These are phyloP conservation scores for Farysia itapuensis DNA, from an alignment of 1,284 basidiomycete genomes.

Conservation along the genomic window DNA sequence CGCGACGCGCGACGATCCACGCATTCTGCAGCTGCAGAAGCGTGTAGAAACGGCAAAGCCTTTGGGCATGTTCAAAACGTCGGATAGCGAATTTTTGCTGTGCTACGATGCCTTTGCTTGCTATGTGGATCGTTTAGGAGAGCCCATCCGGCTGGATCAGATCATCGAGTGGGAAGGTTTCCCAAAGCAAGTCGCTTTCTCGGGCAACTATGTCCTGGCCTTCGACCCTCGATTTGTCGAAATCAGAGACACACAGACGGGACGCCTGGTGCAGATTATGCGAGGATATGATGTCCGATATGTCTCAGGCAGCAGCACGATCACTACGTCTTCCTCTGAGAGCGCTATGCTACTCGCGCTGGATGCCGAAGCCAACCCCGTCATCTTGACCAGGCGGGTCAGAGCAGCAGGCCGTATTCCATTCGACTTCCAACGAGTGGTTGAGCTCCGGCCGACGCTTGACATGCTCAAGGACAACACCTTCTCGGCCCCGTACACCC, in stretches of 20 bases:
- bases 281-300: conserved; percentile 77
- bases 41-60: conserved; percentile 77
- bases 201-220: conserved; percentile 83
- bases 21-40: conserved; percentile 72
- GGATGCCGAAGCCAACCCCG: conserved; percentile 36
- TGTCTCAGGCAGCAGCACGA: conserved; percentile 63
- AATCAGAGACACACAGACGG: conserved; percentile 80
- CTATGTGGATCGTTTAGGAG: conserved; percentile 63
- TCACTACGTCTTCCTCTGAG: conserved; percentile 22
- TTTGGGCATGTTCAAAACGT: conserved; percentile 84
- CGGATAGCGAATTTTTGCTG: conserved; percentile 79
- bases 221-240: conserved; percentile 92
- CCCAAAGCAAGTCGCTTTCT: conserved; percentile 70
- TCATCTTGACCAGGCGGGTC: conserved; percentile 32
- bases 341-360: conserved; percentile 17
- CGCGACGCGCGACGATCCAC: conserved; percentile 69
- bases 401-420: conserved; percentile 19
- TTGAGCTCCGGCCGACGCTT: conserved; percentile 26
- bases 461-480: not conserved
- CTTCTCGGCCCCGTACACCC: conserved; percentile 6
- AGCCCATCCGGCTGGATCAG: conserved; percentile 65
- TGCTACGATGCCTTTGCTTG: conserved; percentile 91
- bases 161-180: conserved; percentile 94
- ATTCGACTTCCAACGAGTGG: conserved; percentile 36
- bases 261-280: conserved; percentile 85